Evolutionary conservation across 352 stramenopile genomes (phyloP).

Genomic region (Globisporangium apiculatum): DNA sequence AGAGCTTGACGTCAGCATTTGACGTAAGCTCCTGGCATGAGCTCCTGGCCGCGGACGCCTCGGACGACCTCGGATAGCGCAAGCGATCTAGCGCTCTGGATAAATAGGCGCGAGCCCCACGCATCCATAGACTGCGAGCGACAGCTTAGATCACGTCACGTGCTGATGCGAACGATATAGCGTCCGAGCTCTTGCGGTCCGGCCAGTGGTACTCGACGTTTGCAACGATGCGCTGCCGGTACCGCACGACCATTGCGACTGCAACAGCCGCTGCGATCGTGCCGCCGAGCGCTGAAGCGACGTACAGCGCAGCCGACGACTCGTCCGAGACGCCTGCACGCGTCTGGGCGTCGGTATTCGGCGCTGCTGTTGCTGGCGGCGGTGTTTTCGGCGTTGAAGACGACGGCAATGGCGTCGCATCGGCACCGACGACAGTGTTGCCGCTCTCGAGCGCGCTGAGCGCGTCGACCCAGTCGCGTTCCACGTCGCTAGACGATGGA

Average conservation of each 20-base stretch:
- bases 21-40: too few species aligned
- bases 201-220: conserved; percentile 13
- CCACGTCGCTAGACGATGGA: conserved; percentile 9
- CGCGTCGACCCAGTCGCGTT: conserved; percentile 8
- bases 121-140: background rate
- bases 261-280: conserved; percentile 3
- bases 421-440: conserved; percentile 8
- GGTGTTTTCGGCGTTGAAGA: too few species aligned
- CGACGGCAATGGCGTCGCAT: too few species aligned
- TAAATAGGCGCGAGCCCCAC: background rate
- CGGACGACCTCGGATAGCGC: too few species aligned
- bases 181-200: conserved; percentile 13
- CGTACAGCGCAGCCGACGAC: conserved; percentile 9
- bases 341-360: too few species aligned
- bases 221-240: conserved; percentile 8
- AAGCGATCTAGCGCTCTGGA: background rate
- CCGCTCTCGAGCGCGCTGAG: conserved; percentile 1
- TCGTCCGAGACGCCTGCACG: background rate
- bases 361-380: too few species aligned
- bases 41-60: too few species aligned
- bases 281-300: conserved; percentile 8
- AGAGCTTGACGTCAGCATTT: too few species aligned
- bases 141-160: conserved; percentile 9
- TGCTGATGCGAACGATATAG: conserved; percentile 12
- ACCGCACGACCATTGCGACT: background rate